Evolutionary conservation across 495 filamentous ascomycete genomes (phyloP), one percentile per base, ranked within the genome.

Genomic region (Lophiotrema nucula): DNA sequence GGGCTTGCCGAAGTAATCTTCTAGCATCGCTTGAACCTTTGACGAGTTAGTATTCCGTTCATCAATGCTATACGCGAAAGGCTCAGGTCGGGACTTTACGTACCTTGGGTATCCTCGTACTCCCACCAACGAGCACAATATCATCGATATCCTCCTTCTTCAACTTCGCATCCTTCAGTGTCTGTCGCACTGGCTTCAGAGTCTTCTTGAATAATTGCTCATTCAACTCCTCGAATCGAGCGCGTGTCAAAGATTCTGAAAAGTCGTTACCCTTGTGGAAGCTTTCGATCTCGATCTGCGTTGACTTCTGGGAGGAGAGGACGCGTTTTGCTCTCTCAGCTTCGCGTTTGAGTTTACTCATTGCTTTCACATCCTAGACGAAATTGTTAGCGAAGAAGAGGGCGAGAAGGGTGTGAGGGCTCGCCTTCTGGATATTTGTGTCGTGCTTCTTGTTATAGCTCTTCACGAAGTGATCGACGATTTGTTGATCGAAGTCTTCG

Each of bases 281-380:
- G 60, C 89, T 84, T 75, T 97, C 92, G 60, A 97, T 97, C 76
- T 97, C 92, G 63, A 97, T 88, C 67, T 90, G 88, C 62, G 91
- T 93, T 59, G 90, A 92, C 89, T 92, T 96, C 78, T 96, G 90
- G 69, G 90, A 95, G 72, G 93, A 96, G 22, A 97, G 85, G 64
- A 90, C 96, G 70, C 93, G 88, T 87, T 97, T 97, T 74, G 92
- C 92, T 83, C 96, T 96, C 80, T 97, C 92, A 67, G 95, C 92
- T 75, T 97, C 92, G 64, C 93, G 92, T 89, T 97, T 97, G 60
- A 97, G 84, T 78, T 97, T 97, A 77, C 92, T 91, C 92, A 97
- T 97, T 51, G 92, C 86, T 88, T 97, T 97, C 50, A 87, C 76
- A 64, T 97, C 90, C 80, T 91, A 93, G 78, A 84, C 84, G 70